Evolutionary conservation across 345 rosid genomes (phyloP).

Genomic region (Erysimum cheiranthoides): DNA sequence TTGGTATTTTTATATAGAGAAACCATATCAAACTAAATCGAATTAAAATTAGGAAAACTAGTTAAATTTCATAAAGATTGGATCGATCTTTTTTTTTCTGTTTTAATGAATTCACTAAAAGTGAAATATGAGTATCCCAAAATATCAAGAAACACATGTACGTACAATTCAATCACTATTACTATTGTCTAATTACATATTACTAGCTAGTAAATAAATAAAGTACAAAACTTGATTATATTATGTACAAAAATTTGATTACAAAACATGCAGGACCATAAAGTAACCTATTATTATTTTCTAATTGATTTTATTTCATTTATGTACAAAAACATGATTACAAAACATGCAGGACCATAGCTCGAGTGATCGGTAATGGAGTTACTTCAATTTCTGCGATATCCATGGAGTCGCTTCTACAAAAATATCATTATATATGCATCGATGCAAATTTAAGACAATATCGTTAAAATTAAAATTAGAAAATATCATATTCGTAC

Average conservation of each 20-base stretch:
- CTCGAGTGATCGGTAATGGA: not conserved
- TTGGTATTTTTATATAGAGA: not conserved
- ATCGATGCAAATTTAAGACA: conserved; percentile 1
- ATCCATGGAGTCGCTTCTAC: not conserved
- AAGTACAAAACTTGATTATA: no score
- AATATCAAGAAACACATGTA: not conserved
- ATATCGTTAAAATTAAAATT: not conserved
- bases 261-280: not conserved
- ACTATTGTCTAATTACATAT: no score
- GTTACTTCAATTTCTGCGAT: not conserved
- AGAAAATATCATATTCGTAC: not conserved
- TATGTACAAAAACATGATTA: not conserved
- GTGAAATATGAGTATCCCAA: not conserved
- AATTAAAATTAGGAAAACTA: not conserved
- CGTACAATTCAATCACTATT: no score
- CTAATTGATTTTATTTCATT: not conserved
- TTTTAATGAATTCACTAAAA: not conserved
- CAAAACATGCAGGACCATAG: no score
- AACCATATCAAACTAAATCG: not conserved
- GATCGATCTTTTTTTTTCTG: not conserved
- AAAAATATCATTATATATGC: not conserved
- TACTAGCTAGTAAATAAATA: no score
- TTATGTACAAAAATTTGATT: no score
- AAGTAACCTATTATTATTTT: not conserved
- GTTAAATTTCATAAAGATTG: no score